These are phyloP conservation scores for Vinca minor DNA, from an alignment of 257 asterid species.

Conservation along the genomic window DNA sequence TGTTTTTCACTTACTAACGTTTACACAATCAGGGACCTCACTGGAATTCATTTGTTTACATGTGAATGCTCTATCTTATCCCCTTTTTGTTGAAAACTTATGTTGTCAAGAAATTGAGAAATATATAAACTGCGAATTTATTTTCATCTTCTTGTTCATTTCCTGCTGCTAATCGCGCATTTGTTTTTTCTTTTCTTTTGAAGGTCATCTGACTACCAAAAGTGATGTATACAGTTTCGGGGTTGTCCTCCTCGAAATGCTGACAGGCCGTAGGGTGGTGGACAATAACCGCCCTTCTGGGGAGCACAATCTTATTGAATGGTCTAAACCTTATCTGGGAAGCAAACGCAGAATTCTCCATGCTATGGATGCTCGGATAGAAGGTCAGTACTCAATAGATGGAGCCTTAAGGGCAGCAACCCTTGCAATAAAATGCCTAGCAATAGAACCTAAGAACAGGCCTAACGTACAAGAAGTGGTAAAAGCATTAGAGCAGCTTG, in stretches of 20 bases:
- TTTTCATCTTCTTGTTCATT: neutral
- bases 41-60: neutral
- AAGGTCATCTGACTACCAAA: conserved; percentile 38
- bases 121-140: neutral
- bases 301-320: conserved; percentile 38
- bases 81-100: neutral
- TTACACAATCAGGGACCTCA: neutral
- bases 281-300: conserved; percentile 38
- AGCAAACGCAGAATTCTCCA: conserved; percentile 31
- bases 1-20: neutral
- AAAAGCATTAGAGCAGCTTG: conserved; percentile 29
- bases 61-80: neutral
- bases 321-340: conserved; percentile 37
- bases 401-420: conserved; percentile 28
- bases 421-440: conserved; percentile 32
- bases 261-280: conserved; percentile 35
- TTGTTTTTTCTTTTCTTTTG: conserved; percentile 10
- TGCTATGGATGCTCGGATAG: conserved; percentile 33
- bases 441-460: conserved; percentile 31
- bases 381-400: conserved; percentile 35
- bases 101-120: neutral
- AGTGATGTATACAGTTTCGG: conserved; percentile 43
- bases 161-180: conserved; percentile 3
- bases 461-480: conserved; percentile 35
- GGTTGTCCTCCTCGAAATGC: conserved; percentile 41